Conservation (phyloP, 345 rosid species). For the Linum lewisii region DNA sequence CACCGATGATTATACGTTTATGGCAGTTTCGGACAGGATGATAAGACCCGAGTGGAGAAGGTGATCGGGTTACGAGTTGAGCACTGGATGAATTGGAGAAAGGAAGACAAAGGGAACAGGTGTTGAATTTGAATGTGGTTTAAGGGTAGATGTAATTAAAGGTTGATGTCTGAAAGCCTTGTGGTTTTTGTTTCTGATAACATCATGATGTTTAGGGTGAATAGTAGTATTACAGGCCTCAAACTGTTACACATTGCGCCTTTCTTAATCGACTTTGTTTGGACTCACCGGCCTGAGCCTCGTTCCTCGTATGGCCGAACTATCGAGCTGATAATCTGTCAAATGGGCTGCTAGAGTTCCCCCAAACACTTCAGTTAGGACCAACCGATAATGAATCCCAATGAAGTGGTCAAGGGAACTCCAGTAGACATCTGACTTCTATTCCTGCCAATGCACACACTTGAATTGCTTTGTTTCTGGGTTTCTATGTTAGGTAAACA, state of each 20-base stretch:
- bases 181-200: neutral
- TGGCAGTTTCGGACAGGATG: conserved; percentile 42
- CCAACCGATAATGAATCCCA: neutral
- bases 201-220: neutral
- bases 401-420: conserved; percentile 6
- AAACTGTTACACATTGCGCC: neutral
- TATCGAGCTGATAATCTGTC: neutral
- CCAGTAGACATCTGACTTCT: neutral
- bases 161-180: no score
- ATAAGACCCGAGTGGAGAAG: conserved; percentile 70
- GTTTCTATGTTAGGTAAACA: neutral
- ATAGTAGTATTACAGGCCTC: neutral
- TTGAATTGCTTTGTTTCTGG: no score
- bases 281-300: no score
- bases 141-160: neutral
- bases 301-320: neutral
- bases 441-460: no score
- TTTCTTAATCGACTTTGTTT: neutral
- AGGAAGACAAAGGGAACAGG: neutral
- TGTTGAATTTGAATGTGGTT: neutral
- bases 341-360: conserved; percentile 4
- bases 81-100: neutral
- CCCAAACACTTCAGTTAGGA: conserved; percentile 7
- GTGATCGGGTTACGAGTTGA: conserved; percentile 28
- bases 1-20: no score